Conservation (phyloP, 805 yeast species). For the Pichia manshurica region DNA sequence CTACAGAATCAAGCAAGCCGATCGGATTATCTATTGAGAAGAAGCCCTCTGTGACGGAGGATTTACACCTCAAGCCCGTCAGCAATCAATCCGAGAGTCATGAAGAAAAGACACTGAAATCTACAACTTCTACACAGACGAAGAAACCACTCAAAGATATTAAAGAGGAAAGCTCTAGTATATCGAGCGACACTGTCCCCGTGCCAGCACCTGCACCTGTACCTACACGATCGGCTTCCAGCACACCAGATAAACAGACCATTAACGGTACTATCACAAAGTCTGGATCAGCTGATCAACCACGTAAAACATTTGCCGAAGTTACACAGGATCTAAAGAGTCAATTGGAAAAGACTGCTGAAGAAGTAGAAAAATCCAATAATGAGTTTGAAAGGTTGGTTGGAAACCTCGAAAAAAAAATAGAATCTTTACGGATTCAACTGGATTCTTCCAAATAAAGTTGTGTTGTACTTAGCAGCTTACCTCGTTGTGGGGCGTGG, state of each 20-base stretch:
- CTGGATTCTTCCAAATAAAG: constrained; percentile 1
- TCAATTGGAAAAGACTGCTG: constrained; percentile 17
- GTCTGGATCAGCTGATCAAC: neutral
- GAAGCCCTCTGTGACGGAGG: constrained; percentile 8
- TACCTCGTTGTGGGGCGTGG: constrained; percentile 3
- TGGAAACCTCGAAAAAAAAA: constrained; percentile 18
- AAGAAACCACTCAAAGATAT: constrained; percentile 1
- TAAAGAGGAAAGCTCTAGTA: neutral
- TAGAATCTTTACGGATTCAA: constrained; percentile 12
- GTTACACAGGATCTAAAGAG: constrained; percentile 21
- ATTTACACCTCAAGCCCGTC: constrained; percentile 2
- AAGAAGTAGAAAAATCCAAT: constrained; percentile 22
- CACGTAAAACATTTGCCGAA: constrained; percentile 20
- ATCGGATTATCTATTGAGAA: neutral
- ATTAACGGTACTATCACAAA: neutral
- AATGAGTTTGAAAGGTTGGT: constrained; percentile 18
- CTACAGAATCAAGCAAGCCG: neutral
- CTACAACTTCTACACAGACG: neutral
- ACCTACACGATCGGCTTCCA: neutral
- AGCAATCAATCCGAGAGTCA: neutral
- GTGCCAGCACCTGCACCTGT: neutral
- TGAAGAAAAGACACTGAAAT: neutral
- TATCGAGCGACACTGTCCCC: neutral
- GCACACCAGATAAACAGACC: neutral
- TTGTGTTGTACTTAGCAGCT: too few relatives aligned